Base-by-base conservation (phyloP, 202 grass and related monocot genomes). In the Elaeis oleifera region DNA sequence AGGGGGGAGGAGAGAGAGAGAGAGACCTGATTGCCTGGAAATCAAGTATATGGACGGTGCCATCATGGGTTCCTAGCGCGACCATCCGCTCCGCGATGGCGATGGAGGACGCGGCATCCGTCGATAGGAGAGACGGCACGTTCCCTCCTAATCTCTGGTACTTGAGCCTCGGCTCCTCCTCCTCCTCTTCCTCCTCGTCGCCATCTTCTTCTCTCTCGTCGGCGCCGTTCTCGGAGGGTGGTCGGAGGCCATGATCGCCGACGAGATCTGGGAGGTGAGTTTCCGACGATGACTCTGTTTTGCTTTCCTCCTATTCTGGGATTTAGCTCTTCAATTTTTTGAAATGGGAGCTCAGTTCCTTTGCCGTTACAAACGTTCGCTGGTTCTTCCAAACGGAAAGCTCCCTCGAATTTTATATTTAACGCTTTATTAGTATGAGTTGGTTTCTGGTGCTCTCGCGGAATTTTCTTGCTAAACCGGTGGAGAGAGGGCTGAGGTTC, bases 11-110 rank as follows among this genome's bases (percentile, higher is more conserved):
- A 36, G 13, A 23, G 59, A 13, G 5, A 8, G 5, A 6, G 28
- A 31, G 1, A 31, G 5, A 97, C 94, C 94, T 99, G 82, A 73
- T 92, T 92, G 51, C 94, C 80, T 99, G 94, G 77, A 99, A 92
- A 78, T 99, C 94, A 58, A 99, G 94, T 82, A 99, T 89, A 72
- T 99, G 85, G 59, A 99, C 77, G 62, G 78, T 78, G 61, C 94
- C 94, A 68, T 84, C 79, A 76, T 86, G 85, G 53, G 88, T 99
- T 74, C 94, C 94, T 18, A 99, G 83, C 17, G 89, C 88, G 55
- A 99, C 84, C 85, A 89, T 91, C 39, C 94, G 88, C 53, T 99
- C 88, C 17, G 94, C 85, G 58, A 99, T 82, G 61, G 94, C 85
- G 61, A 99, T 84, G 36, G 85, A 67, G 5, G 94, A 71, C 14